These are phyloP conservation scores for Ganoderma meredithae DNA, from an alignment of 1,284 basidiomycete species.

Conservation along the genomic window DNA sequence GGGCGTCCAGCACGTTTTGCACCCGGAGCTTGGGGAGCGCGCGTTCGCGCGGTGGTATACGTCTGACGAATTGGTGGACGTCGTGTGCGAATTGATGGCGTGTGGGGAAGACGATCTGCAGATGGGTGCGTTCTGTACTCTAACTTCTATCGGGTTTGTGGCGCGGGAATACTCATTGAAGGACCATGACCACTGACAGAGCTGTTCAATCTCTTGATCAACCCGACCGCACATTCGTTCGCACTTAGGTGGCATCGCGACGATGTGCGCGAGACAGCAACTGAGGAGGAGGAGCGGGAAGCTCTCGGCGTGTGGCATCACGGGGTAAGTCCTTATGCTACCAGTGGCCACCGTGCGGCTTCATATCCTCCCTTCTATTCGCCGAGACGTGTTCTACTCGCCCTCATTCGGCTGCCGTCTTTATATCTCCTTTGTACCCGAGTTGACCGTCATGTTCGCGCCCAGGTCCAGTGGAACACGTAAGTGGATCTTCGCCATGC, in stretches of 20 bases:
- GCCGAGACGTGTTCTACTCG: background rate
- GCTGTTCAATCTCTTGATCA: conserved; percentile 82
- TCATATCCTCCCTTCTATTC: background rate
- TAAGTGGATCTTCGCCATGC: conserved; percentile 43
- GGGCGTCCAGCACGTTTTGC: conserved; percentile 86
- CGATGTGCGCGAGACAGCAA: conserved; percentile 72
- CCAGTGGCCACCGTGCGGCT: too few species aligned
- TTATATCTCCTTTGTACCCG: background rate
- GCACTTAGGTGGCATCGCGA: conserved; percentile 87
- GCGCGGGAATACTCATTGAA: background rate
- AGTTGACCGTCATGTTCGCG: background rate
- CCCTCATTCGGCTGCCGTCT: too few species aligned
- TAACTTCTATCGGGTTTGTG: background rate
- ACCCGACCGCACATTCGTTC: conserved; percentile 73
- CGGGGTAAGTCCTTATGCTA: conserved; percentile 55
- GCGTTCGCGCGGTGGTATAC: conserved; percentile 76
- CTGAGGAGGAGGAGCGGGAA: conserved; percentile 66
- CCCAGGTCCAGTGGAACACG: conserved; percentile 86
- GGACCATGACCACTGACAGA: conserved; percentile 49
- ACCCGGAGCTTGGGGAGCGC: conserved; percentile 69
- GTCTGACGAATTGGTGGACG: conserved; percentile 58
- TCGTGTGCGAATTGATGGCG: conserved; percentile 58
- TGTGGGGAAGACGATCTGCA: conserved; percentile 69
- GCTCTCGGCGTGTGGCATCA: conserved; percentile 70
- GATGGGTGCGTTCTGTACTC: conserved; percentile 67